These are phyloP conservation scores for Raddia guianensis DNA, from an alignment of 176 grass and related monocot genomes.

Conservation along the genomic window DNA sequence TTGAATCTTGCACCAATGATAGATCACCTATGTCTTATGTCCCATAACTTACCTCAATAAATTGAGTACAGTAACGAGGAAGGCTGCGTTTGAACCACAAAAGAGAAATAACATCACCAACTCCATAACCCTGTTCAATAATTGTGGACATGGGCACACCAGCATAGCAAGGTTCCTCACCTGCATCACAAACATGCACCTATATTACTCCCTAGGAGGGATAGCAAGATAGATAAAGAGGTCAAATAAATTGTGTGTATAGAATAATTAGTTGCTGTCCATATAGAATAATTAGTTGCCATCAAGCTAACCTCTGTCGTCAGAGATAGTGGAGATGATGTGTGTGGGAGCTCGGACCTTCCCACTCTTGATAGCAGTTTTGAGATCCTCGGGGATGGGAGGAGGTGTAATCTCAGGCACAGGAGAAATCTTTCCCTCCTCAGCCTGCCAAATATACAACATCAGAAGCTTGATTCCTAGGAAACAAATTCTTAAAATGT, in stretches of 20 bases:
- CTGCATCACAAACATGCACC: slow-evolving; percentile 50
- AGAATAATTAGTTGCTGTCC: background rate
- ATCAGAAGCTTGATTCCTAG: background rate
- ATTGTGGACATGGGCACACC: slow-evolving; percentile 99
- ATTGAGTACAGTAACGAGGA: slow-evolving; percentile 97
- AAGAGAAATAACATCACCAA: slow-evolving; percentile 98
- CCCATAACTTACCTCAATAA: slow-evolving; percentile 77
- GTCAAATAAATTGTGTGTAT: background rate
- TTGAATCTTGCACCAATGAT: background rate
- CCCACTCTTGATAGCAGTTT: slow-evolving; percentile 94
- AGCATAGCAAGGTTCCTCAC: slow-evolving; percentile 98
- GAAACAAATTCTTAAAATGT: background rate
- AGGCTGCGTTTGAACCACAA: slow-evolving; percentile 99
- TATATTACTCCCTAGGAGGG: slow-evolving; percentile 21
- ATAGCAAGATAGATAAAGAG: slow-evolving; percentile 6
- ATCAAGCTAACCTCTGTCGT: slow-evolving; percentile 93
- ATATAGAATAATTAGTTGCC: slow-evolving; percentile 27
- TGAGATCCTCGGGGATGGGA: slow-evolving; percentile 92
- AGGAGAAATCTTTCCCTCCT: slow-evolving; percentile 87
- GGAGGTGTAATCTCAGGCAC: slow-evolving; percentile 88
- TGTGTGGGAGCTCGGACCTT: slow-evolving; percentile 98
- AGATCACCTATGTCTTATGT: slow-evolving; percentile 24
- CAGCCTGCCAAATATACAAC: slow-evolving; percentile 55
- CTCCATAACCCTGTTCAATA: slow-evolving; percentile 87
- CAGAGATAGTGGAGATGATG: slow-evolving; percentile 99